These are phyloP conservation scores for Stemphylium vesicarium DNA, from an alignment of 2,329 filamentous ascomycete genomes.

Conservation along the genomic window DNA sequence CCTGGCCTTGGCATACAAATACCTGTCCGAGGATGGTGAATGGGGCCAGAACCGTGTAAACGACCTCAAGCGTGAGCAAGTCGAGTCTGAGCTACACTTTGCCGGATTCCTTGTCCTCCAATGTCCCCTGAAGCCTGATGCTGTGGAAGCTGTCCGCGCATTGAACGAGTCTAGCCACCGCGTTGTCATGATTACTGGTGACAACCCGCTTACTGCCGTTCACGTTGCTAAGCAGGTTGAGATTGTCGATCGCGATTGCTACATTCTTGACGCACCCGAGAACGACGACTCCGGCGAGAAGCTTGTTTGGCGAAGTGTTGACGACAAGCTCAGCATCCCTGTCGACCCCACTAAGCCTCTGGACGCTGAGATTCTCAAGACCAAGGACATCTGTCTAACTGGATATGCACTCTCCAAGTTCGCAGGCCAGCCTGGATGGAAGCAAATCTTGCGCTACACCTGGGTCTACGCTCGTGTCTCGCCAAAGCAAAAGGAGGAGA, in stretches of 20 bases:
- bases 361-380: slow-evolving; percentile 78
- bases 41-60: slow-evolving; percentile 86
- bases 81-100: slow-evolving; percentile 84
- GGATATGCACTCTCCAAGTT: slow-evolving; percentile 92
- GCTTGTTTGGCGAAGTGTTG: slow-evolving; percentile 92
- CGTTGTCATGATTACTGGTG: slow-evolving; percentile 98
- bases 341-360: slow-evolving; percentile 84
- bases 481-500: slow-evolving; percentile 98
- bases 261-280: slow-evolving; percentile 95
- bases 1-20: slow-evolving; percentile 91
- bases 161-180: slow-evolving; percentile 98
- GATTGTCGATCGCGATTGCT: slow-evolving; percentile 92
- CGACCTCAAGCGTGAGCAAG: slow-evolving; percentile 89
- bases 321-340: slow-evolving; percentile 84
- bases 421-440: slow-evolving; percentile 77
- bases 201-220: slow-evolving; percentile 94
- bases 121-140: slow-evolving; percentile 95
- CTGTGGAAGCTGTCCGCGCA: slow-evolving; percentile 92
- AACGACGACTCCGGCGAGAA: slow-evolving; percentile 80
- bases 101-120: slow-evolving; percentile 95
- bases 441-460: slow-evolving; percentile 80
- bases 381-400: slow-evolving; percentile 93
- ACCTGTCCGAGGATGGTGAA: slow-evolving; percentile 80
- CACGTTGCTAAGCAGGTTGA: slow-evolving; percentile 96
- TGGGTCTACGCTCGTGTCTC: slow-evolving; percentile 99